phyloP scores from a whole-genome alignment of 352 stramenopile genomes.

The Phytophthora tentaculata region DNA sequence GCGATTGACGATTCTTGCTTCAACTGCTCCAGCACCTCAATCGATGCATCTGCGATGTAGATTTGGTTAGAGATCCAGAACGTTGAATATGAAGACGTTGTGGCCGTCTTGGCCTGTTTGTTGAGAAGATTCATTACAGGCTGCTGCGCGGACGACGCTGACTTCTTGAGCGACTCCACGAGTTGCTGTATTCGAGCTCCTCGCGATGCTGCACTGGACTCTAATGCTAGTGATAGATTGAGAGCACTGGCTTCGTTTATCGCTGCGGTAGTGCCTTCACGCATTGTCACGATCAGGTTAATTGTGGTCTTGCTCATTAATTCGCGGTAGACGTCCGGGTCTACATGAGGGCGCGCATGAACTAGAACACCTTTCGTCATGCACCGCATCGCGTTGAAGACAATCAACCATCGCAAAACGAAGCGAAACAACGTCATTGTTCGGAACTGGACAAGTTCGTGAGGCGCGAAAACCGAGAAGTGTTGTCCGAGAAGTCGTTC shows the following conservation, averaged over 20 bases:
- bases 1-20: constrained; percentile 27
- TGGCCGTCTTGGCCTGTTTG: constrained; percentile 8
- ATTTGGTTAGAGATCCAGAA: constrained; percentile 53
- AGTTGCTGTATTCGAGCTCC: constrained; percentile 31
- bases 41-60: constrained; percentile 36
- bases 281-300: constrained; percentile 45
- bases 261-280: constrained; percentile 13
- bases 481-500: background rate
- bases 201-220: constrained; percentile 14
- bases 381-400: background rate
- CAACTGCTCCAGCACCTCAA: constrained; percentile 34
- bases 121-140: constrained; percentile 21
- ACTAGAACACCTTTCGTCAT: background rate
- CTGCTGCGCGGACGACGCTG: constrained; percentile 16
- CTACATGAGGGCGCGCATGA: constrained; percentile 8
- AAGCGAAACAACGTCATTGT: background rate
- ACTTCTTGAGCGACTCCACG: constrained; percentile 23
- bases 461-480: constrained; percentile 1
- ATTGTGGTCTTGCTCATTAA: constrained; percentile 29
- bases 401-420: constrained; percentile 5
- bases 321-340: constrained; percentile 31
- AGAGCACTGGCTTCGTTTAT: constrained; percentile 16
- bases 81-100: constrained; percentile 22
- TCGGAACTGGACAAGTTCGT: background rate
- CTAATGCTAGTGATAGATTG: background rate